These are phyloP conservation scores for Leptographium galeiforme DNA, from an alignment of 2,329 filamentous ascomycete genomes.

Conservation along the genomic window DNA sequence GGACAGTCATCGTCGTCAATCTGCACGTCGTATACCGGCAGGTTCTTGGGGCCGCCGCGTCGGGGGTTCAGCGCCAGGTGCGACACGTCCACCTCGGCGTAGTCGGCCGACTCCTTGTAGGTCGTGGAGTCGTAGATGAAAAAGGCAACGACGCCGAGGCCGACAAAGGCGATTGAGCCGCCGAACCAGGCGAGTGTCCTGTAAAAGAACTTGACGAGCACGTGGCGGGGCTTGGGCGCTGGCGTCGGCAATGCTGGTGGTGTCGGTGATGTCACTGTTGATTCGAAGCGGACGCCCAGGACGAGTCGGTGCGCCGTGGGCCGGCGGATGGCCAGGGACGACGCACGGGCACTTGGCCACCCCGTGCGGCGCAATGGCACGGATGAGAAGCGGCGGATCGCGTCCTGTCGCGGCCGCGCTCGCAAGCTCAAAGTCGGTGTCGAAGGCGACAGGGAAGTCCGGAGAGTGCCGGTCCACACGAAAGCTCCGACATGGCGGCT, in stretches of 20 bases:
- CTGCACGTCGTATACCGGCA: constrained; percentile 77
- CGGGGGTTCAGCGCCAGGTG: constrained; percentile 68
- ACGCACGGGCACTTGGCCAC: background rate
- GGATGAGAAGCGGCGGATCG: background rate
- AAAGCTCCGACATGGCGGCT: background rate
- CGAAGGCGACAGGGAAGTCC: background rate
- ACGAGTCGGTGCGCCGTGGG: background rate
- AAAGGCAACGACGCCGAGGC: constrained; percentile 62
- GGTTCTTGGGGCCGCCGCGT: constrained; percentile 81
- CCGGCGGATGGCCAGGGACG: background rate
- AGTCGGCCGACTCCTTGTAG: constrained; percentile 58
- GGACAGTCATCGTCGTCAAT: constrained; percentile 88
- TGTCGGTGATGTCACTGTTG: background rate
- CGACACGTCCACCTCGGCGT: constrained; percentile 69
- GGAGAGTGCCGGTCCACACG: background rate
- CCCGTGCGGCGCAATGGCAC: background rate
- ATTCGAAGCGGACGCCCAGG: background rate
- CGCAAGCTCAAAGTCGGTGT: no score
- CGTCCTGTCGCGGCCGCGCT: no score
- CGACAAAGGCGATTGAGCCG: constrained; percentile 58
- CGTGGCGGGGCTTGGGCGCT: constrained; percentile 25
- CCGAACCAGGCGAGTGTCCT: constrained; percentile 60
- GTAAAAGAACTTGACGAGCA: constrained; percentile 46
- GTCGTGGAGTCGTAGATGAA: constrained; percentile 91
- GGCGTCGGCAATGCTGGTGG: constrained; percentile 23